Base-by-base conservation (phyloP, 257 asterid species). In the Striga asiatica region DNA sequence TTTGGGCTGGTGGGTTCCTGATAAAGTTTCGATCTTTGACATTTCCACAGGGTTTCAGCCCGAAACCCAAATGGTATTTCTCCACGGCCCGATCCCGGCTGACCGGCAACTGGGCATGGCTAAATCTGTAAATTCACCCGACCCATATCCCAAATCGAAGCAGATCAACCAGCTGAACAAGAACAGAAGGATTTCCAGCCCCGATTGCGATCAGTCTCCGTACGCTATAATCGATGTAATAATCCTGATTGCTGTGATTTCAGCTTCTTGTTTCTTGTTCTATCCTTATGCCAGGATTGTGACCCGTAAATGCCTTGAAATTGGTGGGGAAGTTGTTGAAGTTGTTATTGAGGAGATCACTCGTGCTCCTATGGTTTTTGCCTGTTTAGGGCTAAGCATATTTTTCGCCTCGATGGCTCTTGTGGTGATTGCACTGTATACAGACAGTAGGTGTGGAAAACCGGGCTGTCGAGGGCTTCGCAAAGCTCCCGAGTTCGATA, bases 401-500 rank as follows among this genome's bases (percentile, higher is more conserved):
- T 66, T 78, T n/a, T 79, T 78, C 39, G 82, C 94, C 1, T 72
- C 64, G 0, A 58, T 69, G 29, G 95, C 97, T 7, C 75, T 84
- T 1, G 60, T 81, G 37, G 88, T 80, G 0, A 76, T 88, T 69
- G 56, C 64, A 0, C 42, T 80, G 2, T 88, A 76, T 65, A 73
- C 81, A 2, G 78, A 76, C 20, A 60, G 76, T n/a, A 65, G 78
- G 48, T 92, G 98, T 39, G 95, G 97, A 62, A 84, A 68, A 65
- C 67, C 75, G 0, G 86, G 91, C 2, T 92, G 98, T 43, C 79
- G 74, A 0, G 95, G 98, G 75, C 91, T 88, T 1, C 54, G 74
- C 0, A 76, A 82, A 31, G 89, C 93, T 2, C 95, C 98, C 11
- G 98, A 92, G 53, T 92, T 92, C 57, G 98, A 92, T 61, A 92